These are phyloP conservation scores for Apophysomyces variabilis DNA, from an alignment of 371 early-diverging fungal species.

Conservation along the genomic window DNA sequence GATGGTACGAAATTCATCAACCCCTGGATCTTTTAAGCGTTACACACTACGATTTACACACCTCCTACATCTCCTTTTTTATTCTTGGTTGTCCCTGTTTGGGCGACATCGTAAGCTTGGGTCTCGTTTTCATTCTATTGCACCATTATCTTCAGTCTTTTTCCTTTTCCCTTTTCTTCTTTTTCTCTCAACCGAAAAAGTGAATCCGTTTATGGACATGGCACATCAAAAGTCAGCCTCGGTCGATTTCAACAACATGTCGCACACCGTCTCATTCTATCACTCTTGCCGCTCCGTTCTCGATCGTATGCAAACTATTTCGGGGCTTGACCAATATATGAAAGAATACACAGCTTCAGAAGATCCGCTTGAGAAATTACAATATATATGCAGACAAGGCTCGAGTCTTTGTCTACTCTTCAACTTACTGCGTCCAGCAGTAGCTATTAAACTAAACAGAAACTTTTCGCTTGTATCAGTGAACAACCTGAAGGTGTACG, in stretches of 20 bases:
- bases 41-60: background rate
- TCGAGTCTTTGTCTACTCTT: slow-evolving; percentile 82
- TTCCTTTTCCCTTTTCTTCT: background rate
- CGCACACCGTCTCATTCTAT: slow-evolving; percentile 54
- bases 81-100: slow-evolving; percentile 9
- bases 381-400: slow-evolving; percentile 89
- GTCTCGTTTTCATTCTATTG: background rate
- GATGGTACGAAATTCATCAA: background rate
- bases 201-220: background rate
- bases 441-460: slow-evolving; percentile 34
- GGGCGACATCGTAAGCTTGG: slow-evolving; percentile 9
- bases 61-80: slow-evolving; percentile 10
- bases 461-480: background rate
- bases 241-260: slow-evolving; percentile 6
- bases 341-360: background rate
- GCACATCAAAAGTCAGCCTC: slow-evolving; percentile 1
- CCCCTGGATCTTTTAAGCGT: slow-evolving; percentile 7
- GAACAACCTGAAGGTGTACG: slow-evolving; percentile 65
- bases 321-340: slow-evolving; percentile 62
- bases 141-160: background rate
- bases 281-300: slow-evolving; percentile 65
- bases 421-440: slow-evolving; percentile 71
- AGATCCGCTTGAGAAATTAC: slow-evolving; percentile 54
- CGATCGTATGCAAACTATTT: slow-evolving; percentile 61
- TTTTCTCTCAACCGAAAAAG: background rate